Evolutionary conservation across 2,329 filamentous ascomycete genomes (phyloP), one percentile per base, ranked within the genome.

Genomic region (Nemania sp.): DNA sequence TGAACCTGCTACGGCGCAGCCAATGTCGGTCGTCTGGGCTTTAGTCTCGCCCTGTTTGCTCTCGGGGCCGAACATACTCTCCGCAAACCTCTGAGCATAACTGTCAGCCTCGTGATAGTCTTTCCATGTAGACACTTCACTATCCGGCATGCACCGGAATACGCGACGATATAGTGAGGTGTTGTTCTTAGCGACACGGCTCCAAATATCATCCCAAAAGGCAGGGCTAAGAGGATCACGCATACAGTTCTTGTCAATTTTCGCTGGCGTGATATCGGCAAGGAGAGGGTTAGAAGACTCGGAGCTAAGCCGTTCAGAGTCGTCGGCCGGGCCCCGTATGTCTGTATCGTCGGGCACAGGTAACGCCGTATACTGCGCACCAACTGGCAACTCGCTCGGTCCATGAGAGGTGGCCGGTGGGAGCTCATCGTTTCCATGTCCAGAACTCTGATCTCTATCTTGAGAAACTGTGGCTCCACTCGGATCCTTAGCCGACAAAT

Each of bases 141-240:
- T 97, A 74, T 99, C 95, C 1, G 95, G 95, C 90, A 96, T 96
- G 76, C 93, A 97, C 48, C 93, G 88, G 80, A 99, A 99, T 9
- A 99, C 94, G 63, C 90, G 87, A 34, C 95, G 90, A 78, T 91
- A 99, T 49, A 99, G 84, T 73, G 92, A 94, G 2, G 95, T 99
- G 74, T 99, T 99, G 79, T 98, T 98, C 65, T 90, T 87, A 0
- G 95, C 95, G 54, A 92, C 87, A 17, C 87, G 83, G 66, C 89
- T 88, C 96, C 96, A 99, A 1, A 91, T 87, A 64, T 96, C 90
- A 47, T 95, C 86, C 73, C 91, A 90, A 76, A 99, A 99, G 1
- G 83, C 79, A 55, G 91, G 84, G 59, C 89, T 88, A 42, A 99
- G 78, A 0, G 96, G 95, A 75, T 99, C 95, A 15, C 83, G 85